These are phyloP conservation scores for Penicillium nordicum DNA, from an alignment of 2,329 filamentous ascomycete species.

Conservation along the genomic window DNA sequence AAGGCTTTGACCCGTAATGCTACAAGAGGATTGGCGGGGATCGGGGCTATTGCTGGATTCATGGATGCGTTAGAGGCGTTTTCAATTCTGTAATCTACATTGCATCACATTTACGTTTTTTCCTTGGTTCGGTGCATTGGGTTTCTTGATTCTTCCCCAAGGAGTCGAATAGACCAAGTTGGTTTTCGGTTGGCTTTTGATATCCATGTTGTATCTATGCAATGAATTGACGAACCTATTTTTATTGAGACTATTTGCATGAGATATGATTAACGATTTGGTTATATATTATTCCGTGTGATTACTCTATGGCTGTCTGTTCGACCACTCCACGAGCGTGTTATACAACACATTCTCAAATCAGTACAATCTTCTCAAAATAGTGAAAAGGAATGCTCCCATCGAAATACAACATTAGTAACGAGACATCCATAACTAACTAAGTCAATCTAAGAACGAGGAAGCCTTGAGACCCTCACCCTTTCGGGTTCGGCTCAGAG, in stretches of 20 bases:
- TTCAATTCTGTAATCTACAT: conserved; percentile 12
- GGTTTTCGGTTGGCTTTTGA: background rate
- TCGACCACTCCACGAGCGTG: background rate
- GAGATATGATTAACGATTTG: background rate
- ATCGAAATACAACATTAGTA: background rate
- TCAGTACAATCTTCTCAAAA: no score
- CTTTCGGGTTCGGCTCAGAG: background rate
- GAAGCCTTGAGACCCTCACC: background rate
- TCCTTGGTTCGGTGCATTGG: background rate
- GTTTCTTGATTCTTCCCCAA: background rate
- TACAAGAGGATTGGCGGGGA: conserved; percentile 35
- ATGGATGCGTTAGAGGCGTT: conserved; percentile 41
- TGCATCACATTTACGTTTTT: background rate
- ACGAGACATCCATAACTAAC: background rate
- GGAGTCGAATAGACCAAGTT: background rate
- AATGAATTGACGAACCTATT: background rate
- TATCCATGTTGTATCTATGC: background rate
- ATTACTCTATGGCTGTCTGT: no score
- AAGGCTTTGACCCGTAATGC: conserved; percentile 33
- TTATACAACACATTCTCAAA: background rate
- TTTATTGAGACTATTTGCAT: background rate
- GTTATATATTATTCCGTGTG: background rate
- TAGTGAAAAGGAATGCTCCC: background rate
- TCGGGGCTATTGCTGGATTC: conserved; percentile 39
- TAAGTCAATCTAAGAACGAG: background rate